Conservation (phyloP, 2,329 filamentous ascomycete species). For the Phialophora expanda region DNA sequence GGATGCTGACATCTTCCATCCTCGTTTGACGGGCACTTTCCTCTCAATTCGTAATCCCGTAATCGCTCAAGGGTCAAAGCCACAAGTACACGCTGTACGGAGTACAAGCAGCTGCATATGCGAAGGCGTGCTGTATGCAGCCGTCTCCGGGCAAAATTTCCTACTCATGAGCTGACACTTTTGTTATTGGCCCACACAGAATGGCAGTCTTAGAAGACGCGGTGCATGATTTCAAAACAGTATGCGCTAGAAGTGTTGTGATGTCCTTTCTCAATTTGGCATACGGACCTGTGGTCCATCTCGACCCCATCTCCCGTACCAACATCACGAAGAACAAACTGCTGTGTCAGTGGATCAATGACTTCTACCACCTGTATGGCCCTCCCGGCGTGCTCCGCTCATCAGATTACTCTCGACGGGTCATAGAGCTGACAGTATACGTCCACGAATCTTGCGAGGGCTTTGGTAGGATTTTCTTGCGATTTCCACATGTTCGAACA, state of each 20-base stretch:
- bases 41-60: background rate
- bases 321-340: background rate
- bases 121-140: background rate
- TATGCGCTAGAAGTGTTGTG: background rate
- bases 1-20: conserved; percentile 1
- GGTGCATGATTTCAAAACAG: background rate
- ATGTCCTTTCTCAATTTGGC: background rate
- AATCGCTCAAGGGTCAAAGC: background rate
- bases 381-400: background rate
- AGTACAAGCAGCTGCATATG: conserved; percentile 8
- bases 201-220: background rate
- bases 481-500: background rate
- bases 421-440: background rate
- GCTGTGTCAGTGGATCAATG: background rate
- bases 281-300: background rate
- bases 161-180: conserved; percentile 2
- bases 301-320: background rate
- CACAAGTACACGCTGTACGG: background rate
- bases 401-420: background rate
- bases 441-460: background rate
- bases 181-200: background rate
- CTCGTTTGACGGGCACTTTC: background rate
- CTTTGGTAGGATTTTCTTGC: background rate
- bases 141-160: conserved; percentile 12
- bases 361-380: background rate